Evolutionary conservation across 768 basidiomycete species (phyloP), one percentile per base, ranked within the genome.

Genomic region (Hericium erinaceus): DNA sequence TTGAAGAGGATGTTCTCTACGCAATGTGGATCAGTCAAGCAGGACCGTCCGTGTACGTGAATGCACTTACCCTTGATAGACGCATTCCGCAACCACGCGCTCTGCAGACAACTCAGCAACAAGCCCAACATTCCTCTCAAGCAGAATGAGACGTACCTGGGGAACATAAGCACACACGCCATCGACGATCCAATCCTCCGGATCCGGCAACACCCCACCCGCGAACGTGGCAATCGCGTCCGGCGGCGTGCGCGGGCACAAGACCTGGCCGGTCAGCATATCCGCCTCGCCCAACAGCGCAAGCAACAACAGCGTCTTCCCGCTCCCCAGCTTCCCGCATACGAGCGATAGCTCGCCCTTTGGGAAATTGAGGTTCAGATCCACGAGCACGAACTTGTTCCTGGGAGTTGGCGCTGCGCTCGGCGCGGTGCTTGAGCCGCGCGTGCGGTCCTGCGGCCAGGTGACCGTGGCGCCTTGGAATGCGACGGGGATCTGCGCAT

Each of bases 231-330:
- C 85, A 64, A 95, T 74, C 2, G 84, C 75, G 67, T 95, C 83
- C 2, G 92, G 89, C 1, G 89, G 86, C 2, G 93, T 92, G 22
- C 91, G 80, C 11, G 94, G 93, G 64, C 90, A 91, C 9, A 85
- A 62, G 38, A 93, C 70, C 64, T 93, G 89, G 0, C 94, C 94
- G 18, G 86, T 73, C 9, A 97, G 72, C 13, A 95, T 63, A 70
- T 95, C 92, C 5, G 89, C 87, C 74, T 95, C 92, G 24, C 94
- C 94, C 4, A 98, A 78, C 41, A 97, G 79, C 7, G 86, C 87
- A 37, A 88, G 75, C n/a, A 95, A 72, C 33, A 95, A 68, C 6
- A 97, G 72, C 0, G 92, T 89, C 73, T 95, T 97, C 26, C 94
- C 93, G 16, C 87, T 87, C 3, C 92, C 93, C 10, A 95, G 75